Evolutionary conservation across 106 monocot genomes (phyloP).

Genomic region (Dioscorea zingiberensis): DNA sequence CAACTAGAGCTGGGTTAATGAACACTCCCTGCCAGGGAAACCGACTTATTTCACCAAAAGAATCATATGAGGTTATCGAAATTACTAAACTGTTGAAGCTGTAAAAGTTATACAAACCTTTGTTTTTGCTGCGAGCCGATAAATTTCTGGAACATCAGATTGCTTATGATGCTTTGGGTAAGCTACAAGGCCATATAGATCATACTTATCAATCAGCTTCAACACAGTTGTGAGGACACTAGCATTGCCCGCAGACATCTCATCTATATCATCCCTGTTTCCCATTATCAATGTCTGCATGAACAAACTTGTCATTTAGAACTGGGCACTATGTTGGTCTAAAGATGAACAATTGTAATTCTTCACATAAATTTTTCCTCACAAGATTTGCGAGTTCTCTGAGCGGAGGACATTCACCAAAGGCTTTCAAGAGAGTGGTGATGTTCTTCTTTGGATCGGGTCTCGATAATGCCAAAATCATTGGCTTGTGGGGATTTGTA

Average conservation of each 20-base stretch:
- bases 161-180: slow-evolving; percentile 93
- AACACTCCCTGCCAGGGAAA: slow-evolving; percentile 69
- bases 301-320: neutral
- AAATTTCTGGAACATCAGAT: slow-evolving; percentile 86
- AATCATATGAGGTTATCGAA: too few species aligned
- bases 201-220: slow-evolving; percentile 94
- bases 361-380: slow-evolving; percentile 14
- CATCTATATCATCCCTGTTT: slow-evolving; percentile 94
- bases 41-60: too few species aligned
- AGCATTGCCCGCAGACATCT: slow-evolving; percentile 72
- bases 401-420: slow-evolving; percentile 81
- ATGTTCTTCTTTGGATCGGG: slow-evolving; percentile 98
- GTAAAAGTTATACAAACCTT: slow-evolving; percentile 38
- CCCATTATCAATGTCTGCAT: slow-evolving; percentile 93
- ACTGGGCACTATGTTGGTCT: too few species aligned
- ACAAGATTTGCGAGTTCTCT: slow-evolving; percentile 96
- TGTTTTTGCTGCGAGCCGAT: slow-evolving; percentile 81
- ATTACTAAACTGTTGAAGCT: too few species aligned
- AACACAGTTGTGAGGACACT: slow-evolving; percentile 76
- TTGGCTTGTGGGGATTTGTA: slow-evolving; percentile 96
- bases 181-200: slow-evolving; percentile 85
- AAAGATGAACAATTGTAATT: too few species aligned
- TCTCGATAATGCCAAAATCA: slow-evolving; percentile 84
- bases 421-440: slow-evolving; percentile 92
- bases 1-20: slow-evolving; percentile 92